Percentiles rank a stretch among this genome's conserved stretches.
Evolutionary conservation across 208 protist species (phyloP).

Genomic region (Leishmania gerbilli): DNA sequence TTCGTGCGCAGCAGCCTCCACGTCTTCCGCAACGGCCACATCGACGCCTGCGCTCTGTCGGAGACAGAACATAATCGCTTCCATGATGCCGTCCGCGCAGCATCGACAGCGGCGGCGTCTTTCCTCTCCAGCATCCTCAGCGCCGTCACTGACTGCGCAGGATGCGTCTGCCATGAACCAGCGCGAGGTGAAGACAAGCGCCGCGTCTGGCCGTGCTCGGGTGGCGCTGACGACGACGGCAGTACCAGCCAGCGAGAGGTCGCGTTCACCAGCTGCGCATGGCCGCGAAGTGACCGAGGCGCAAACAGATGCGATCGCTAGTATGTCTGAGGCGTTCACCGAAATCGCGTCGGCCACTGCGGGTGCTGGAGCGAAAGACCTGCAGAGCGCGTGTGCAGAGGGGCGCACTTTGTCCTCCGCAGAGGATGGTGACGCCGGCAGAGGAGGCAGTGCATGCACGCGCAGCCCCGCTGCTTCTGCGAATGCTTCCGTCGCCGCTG

Average conservation of each 20-base stretch:
- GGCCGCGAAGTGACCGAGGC: background rate
- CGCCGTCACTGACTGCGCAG: background rate
- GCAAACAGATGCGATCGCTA: background rate
- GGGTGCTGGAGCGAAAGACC: background rate
- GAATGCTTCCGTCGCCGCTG: background rate
- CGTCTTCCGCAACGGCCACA: background rate
- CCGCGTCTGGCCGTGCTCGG: background rate
- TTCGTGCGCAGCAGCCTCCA: background rate
- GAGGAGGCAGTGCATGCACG: background rate
- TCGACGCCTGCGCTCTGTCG: background rate
- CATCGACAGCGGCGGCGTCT: background rate
- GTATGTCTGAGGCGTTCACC: background rate
- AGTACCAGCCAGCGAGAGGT: background rate
- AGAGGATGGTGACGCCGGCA: background rate
- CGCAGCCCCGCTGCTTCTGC: background rate
- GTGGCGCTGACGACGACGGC: background rate
- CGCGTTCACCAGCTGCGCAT: background rate
- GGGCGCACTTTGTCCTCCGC: background rate
- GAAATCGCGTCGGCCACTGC: background rate
- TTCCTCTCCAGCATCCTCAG: background rate
- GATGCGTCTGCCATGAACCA: background rate
- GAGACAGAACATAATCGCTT: background rate
- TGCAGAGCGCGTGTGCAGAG: background rate
- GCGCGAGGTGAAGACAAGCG: background rate
- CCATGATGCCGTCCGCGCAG: background rate